Conservation (phyloP, 2,329 filamentous ascomycete species). For the Penicillium fuscoglaucum region DNA sequence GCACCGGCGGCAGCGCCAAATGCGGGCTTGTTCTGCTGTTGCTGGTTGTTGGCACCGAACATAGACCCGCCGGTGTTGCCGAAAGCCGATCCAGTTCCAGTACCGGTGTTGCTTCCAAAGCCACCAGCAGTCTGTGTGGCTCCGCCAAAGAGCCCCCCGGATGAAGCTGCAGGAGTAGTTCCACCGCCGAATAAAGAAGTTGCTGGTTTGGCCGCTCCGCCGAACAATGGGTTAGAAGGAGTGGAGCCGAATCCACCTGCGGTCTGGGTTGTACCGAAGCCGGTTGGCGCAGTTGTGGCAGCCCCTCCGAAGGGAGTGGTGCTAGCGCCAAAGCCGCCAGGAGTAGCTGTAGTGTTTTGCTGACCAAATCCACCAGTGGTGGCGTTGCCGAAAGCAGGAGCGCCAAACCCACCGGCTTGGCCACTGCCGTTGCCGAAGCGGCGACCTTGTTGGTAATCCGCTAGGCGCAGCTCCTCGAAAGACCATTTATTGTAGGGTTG, state of each 20-base stretch:
- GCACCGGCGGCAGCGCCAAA: slow-evolving; percentile 33
- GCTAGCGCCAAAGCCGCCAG: slow-evolving; percentile 46
- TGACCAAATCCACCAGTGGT: slow-evolving; percentile 47
- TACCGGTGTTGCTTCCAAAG: slow-evolving; percentile 25
- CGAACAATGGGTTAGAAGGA: slow-evolving; percentile 42
- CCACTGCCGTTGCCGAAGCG: slow-evolving; percentile 80
- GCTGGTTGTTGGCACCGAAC: slow-evolving; percentile 44
- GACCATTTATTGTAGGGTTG: slow-evolving; percentile 74
- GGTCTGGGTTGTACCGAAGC: slow-evolving; percentile 47
- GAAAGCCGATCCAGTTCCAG: slow-evolving; percentile 31
- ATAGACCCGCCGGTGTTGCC: slow-evolving; percentile 37
- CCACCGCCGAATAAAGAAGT: slow-evolving; percentile 44
- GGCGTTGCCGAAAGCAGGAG: slow-evolving; percentile 55
- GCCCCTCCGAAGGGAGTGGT: slow-evolving; percentile 43
- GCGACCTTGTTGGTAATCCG: slow-evolving; percentile 85
- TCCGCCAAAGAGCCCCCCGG: slow-evolving; percentile 6
- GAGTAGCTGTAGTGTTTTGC: slow-evolving; percentile 26
- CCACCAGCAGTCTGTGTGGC: slow-evolving; percentile 14
- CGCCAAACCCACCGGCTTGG: slow-evolving; percentile 78
- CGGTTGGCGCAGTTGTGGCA: slow-evolving; percentile 39
- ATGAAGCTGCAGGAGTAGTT: slow-evolving; percentile 33
- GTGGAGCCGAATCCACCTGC: slow-evolving; percentile 41
- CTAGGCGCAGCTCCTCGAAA: slow-evolving; percentile 75
- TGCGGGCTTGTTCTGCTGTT: slow-evolving; percentile 38
- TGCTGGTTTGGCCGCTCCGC: slow-evolving; percentile 30